Base-by-base conservation (phyloP, 225 moss, liverwort and hornwort genomes). In the Ulota crispa region DNA sequence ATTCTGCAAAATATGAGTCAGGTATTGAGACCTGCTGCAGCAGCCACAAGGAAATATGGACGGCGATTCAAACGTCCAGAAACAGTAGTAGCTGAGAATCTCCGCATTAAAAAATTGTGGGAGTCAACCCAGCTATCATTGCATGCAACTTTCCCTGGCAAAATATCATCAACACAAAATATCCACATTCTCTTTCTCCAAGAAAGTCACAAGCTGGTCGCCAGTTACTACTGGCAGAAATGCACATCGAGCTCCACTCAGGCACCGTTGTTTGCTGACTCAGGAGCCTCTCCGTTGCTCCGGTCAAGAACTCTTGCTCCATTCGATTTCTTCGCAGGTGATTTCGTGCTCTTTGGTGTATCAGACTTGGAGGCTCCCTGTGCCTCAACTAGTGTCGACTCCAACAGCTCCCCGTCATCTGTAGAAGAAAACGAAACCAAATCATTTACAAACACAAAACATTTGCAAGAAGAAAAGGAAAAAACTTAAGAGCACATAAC, bases 391-490 rank as follows among this genome's bases (percentile, higher is more conserved):
- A 82, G 57, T 79, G 57, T 54, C 55, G 84, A 71, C 81, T 89
- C 86, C 15, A 82, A 37, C 39, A 89, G 79, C 86, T 86, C 89
- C 37, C 84, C 89, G 57, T 89, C 89, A 63, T 89, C 89, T 86
- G 79, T 61, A 39, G 11, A 8, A 67, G 18, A 70, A 52, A 34
- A 68, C 54, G 28, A 76, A 56, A 32, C 53, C 16, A 63, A 56
- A 53, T 6, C 61, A 55, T 76, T 18, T 11, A 24, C 3, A 21
- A 47, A 26, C 20, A 19, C 47, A 30, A n/a, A 4, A 66, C 32
- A 61, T 50, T 78, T 73, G 5, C 68, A 19, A 53, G 15, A 19
- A 53, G 15, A 4, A n/a, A 61, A 24, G 45, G 23, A 6, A 31
- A 30, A 15, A 73, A 21, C 41, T 64, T 5, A 27, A 39, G 53